Base-by-base conservation (phyloP, 805 yeast species). In the Candida hispaniensis region DNA sequence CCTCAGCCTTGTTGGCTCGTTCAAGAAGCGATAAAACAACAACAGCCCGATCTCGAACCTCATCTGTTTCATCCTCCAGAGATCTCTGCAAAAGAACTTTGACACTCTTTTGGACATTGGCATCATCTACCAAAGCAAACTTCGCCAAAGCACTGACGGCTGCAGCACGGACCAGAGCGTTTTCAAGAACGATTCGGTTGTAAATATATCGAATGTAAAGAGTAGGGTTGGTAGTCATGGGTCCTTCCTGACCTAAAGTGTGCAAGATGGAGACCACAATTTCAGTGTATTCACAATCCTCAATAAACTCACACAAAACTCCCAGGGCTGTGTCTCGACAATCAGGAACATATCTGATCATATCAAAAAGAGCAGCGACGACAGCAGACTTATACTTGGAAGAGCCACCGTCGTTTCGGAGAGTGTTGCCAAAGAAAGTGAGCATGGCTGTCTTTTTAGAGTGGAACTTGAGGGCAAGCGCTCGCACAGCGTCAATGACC, bases 41-140 rank as follows among this genome's bases (percentile, higher is more conserved):
- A 2, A 93, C 79, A 7, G 98, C 96, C 56, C 98, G 76, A 56
- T 88, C 98, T 65, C 98, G 82, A 19, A 91, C 98, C 60, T 88
- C 98, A 59, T 88, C 98, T 56, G 88, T 95, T 27, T 67, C 71
- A 58, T 88, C 98, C 45, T 71, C 79, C 35, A 85, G 69, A 47
- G 94, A 83, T 61, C 96, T 75, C 41, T 68, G 67, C 47, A 91
- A 69, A 48, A 91, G 67, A 41, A 79, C 78, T 47, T 68, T 67
- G 47, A 88, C 79, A 38, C 85, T 78, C 43, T 68, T 66, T 38
- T 70, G 63, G 43, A 86, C 71, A 16, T 68, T 64, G 10, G 69
- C 70, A 46, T 85, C 93, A 33, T 67, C 64, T 25, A 76, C 71
- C 39, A 81, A 62, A 5, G 93, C 94, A 63, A 88, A 91, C 59